phyloP scores from a whole-genome alignment of 1,284 basidiomycete species.

The Ceratobasidium sp. region DNA sequence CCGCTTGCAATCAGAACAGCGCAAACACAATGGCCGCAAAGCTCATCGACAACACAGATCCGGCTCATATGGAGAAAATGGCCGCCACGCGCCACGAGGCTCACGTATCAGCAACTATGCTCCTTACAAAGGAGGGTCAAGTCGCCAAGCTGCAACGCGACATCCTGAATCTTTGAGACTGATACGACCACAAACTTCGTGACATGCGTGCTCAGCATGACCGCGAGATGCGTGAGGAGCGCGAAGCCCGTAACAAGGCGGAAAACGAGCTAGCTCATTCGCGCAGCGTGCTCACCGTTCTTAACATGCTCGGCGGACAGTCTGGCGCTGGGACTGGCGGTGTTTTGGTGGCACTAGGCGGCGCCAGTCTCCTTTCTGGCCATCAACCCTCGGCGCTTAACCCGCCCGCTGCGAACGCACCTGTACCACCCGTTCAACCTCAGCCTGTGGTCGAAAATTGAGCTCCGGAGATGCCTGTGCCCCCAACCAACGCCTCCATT shows the following conservation, averaged over 20 bases:
- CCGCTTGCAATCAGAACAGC: background rate
- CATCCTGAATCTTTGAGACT: background rate
- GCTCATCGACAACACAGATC: background rate
- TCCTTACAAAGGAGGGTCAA: background rate
- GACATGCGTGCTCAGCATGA: background rate
- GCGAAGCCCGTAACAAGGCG: background rate
- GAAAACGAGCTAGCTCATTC: background rate
- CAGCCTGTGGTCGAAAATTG: no score
- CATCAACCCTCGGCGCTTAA: background rate
- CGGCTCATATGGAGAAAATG: background rate
- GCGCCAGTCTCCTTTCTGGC: background rate
- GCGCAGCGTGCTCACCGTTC: background rate
- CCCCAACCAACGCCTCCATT: no score
- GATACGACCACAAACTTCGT: background rate
- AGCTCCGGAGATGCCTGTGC: no score
- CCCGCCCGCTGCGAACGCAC: no score
- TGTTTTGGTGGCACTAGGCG: background rate
- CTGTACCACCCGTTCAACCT: no score
- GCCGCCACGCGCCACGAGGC: background rate
- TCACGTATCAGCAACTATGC: background rate
- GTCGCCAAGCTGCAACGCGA: background rate
- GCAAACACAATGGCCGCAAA: background rate
- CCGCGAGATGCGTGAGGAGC: background rate
- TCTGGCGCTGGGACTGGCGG: no score
- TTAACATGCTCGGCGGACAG: no score